Percentiles rank a stretch among this genome's conserved stretches.
Conservation (phyloP, 2,329 filamentous ascomycete species). For the Cordyceps tenuipes region DNA sequence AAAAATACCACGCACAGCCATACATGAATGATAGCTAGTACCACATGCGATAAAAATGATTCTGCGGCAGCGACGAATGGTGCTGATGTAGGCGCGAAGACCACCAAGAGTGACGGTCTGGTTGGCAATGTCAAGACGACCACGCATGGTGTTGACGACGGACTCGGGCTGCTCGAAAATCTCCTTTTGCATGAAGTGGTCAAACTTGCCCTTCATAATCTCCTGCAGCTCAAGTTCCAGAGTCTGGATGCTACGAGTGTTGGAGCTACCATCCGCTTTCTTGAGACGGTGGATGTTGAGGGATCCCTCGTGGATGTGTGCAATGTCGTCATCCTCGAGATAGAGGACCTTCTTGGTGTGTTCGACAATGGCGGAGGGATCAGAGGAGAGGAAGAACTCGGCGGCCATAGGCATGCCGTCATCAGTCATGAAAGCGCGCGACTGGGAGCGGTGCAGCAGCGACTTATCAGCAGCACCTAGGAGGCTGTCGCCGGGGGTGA, state of each 20-base stretch:
- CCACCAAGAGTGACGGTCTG: constrained; percentile 94
- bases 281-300: constrained; percentile 97
- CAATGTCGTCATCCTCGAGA: constrained; percentile 98
- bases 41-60: constrained; percentile 99
- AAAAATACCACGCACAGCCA: constrained; percentile 96
- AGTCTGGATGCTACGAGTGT: constrained; percentile 96
- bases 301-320: constrained; percentile 97
- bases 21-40: constrained; percentile 97
- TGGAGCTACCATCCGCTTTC: constrained; percentile 94
- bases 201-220: constrained; percentile 99
- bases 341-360: constrained; percentile 99
- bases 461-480: constrained; percentile 94
- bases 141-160: constrained; percentile 99
- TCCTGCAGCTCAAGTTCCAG: constrained; percentile 98
- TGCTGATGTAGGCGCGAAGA: constrained; percentile 89
- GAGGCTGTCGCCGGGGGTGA: constrained; percentile 52
- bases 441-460: constrained; percentile 95
- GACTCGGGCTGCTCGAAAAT: constrained; percentile 99
- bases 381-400: constrained; percentile 98
- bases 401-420: constrained; percentile 96
- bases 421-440: constrained; percentile 96
- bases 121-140: constrained; percentile 87
- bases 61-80: constrained; percentile 90
- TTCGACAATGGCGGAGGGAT: constrained; percentile 96
- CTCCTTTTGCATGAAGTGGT: constrained; percentile 99